Evolutionary conservation across 1,284 basidiomycete genomes (phyloP).

Genomic region (Fistulinella staudtii): DNA sequence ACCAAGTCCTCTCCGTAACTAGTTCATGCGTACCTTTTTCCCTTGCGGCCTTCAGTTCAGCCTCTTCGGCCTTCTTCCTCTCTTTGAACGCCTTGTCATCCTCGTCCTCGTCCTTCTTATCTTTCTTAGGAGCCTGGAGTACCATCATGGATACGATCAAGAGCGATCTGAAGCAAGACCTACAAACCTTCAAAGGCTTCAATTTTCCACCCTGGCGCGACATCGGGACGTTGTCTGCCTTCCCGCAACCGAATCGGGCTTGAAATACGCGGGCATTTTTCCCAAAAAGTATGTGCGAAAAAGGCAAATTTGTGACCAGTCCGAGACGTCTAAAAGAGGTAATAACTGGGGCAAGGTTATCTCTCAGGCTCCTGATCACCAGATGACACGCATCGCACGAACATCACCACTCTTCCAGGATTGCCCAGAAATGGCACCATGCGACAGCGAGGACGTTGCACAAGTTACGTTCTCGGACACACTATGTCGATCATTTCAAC

Average conservation of each 20-base stretch:
- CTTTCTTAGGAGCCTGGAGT: constrained; percentile 71
- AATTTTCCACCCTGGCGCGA: constrained; percentile 77
- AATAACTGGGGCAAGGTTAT: too few relatives aligned
- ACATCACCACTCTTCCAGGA: constrained; percentile 18
- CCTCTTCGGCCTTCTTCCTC: constrained; percentile 68
- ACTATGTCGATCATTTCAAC: constrained; percentile 59
- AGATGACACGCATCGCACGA: constrained; percentile 10
- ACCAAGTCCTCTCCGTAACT: not conserved
- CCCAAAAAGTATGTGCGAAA: too few relatives aligned
- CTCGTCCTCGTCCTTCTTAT: constrained; percentile 66
- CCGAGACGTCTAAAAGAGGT: too few relatives aligned
- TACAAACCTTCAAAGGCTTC: constrained; percentile 67
- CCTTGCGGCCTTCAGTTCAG: constrained; percentile 61
- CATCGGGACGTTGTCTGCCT: constrained; percentile 41
- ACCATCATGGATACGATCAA: not conserved
- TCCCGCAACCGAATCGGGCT: too few relatives aligned
- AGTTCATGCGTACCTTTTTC: constrained; percentile 55
- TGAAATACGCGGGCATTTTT: too few relatives aligned
- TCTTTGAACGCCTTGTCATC: constrained; percentile 70
- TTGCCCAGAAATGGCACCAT: constrained; percentile 47
- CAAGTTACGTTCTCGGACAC: constrained; percentile 45
- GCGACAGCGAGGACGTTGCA: constrained; percentile 44
- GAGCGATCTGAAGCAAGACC: not conserved
- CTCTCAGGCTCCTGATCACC: too few relatives aligned
- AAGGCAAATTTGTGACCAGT: too few relatives aligned